Evolutionary conservation across 768 basidiomycete genomes (phyloP).

Genomic region (Tephrocybe sp.): DNA sequence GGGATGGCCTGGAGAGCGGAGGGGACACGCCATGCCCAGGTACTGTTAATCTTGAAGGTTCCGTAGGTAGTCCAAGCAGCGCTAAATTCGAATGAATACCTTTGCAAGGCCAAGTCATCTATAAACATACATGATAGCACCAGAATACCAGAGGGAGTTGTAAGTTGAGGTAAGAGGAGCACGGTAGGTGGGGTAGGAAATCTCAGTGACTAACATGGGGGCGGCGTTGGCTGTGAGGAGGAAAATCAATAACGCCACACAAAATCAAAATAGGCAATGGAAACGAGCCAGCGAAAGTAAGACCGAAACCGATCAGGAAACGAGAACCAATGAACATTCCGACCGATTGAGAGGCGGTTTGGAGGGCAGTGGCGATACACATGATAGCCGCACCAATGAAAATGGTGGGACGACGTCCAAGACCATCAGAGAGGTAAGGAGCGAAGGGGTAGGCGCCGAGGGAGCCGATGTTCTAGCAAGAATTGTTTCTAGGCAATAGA

Average conservation of each 20-base stretch:
- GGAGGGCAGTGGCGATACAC: slow-evolving; percentile 65
- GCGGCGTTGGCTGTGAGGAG: slow-evolving; percentile 61
- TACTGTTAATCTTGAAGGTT: slow-evolving; percentile 64
- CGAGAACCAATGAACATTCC: slow-evolving; percentile 83
- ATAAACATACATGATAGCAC: slow-evolving; percentile 73
- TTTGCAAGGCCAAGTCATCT: background rate
- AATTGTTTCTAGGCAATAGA: background rate
- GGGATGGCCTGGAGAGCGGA: slow-evolving; percentile 72
- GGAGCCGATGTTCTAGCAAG: slow-evolving; percentile 61
- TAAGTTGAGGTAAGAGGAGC: slow-evolving; percentile 75
- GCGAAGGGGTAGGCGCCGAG: slow-evolving; percentile 70
- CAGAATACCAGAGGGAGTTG: slow-evolving; percentile 87
- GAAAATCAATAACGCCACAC: slow-evolving; percentile 5
- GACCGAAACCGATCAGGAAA: slow-evolving; percentile 76
- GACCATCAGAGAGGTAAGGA: slow-evolving; percentile 69
- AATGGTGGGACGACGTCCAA: slow-evolving; percentile 67
- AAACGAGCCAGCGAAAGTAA: slow-evolving; percentile 61
- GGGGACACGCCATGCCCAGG: slow-evolving; percentile 88
- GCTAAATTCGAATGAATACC: slow-evolving; percentile 25
- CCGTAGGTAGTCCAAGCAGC: slow-evolving; percentile 86
- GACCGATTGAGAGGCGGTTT: slow-evolving; percentile 67
- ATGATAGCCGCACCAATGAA: slow-evolving; percentile 71
- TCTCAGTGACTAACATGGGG: slow-evolving; percentile 81
- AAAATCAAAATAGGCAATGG: slow-evolving; percentile 8
- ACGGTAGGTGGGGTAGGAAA: slow-evolving; percentile 84